Evolutionary conservation across 1,284 basidiomycete genomes (phyloP).

Genomic region (Malassezia arunalokei): DNA sequence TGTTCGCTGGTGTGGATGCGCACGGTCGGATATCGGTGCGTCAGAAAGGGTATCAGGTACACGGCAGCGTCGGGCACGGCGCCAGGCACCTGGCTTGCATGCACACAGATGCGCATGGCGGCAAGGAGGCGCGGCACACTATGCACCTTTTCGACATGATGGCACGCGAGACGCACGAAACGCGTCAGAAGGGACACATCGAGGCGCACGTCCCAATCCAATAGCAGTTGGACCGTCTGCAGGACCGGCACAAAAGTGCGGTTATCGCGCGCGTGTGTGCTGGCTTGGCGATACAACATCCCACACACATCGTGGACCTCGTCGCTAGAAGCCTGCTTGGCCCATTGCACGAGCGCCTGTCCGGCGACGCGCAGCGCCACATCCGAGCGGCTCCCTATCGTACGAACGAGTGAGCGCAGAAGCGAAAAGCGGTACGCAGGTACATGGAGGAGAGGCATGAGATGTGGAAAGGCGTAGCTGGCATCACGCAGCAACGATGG

Average conservation of each 20-base stretch:
- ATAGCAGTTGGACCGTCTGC: constrained; percentile 18
- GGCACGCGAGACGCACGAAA: not conserved
- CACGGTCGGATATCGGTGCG: constrained; percentile 10
- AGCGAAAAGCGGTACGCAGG: constrained; percentile 1
- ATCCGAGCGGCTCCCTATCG: constrained; percentile 3
- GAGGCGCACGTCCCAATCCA: constrained; percentile 20
- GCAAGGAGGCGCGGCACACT: constrained; percentile 8
- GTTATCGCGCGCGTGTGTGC: constrained; percentile 22
- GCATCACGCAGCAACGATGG: constrained; percentile 5
- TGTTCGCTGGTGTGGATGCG: constrained; percentile 12
- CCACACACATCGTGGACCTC: constrained; percentile 4
- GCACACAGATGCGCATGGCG: constrained; percentile 8
- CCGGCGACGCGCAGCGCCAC: constrained; percentile 7
- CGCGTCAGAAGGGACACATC: not conserved
- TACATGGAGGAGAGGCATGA: not conserved
- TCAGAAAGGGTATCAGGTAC: not conserved
- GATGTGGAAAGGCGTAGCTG: not conserved
- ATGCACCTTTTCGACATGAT: not conserved
- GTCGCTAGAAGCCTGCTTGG: not conserved
- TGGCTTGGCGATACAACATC: constrained; percentile 16
- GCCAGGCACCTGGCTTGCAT: not conserved
- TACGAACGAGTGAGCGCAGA: not conserved
- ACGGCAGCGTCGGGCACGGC: not conserved
- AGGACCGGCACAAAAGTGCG: constrained; percentile 24
- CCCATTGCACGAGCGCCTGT: constrained; percentile 4